A percentile compares a stretch with the other conserved stretches of the same genome.
These are phyloP conservation scores for Neonothopanus nambi DNA, from an alignment of 1,284 basidiomycete species.

Conservation along the genomic window DNA sequence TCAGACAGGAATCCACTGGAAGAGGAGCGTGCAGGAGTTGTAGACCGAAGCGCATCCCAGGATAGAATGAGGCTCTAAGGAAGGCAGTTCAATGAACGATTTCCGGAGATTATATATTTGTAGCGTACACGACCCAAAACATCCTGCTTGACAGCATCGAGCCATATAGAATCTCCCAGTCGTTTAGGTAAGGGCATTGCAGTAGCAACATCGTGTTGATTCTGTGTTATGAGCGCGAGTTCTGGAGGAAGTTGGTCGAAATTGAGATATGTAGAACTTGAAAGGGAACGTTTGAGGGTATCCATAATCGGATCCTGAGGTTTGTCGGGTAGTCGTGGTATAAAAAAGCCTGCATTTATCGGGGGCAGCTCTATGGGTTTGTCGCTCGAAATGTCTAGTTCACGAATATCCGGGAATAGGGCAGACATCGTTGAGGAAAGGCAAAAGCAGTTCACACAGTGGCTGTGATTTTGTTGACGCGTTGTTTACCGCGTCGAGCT, in stretches of 20 bases:
- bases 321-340: constrained; percentile 59
- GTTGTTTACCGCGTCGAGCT: not conserved
- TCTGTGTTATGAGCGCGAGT: not conserved
- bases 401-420: no score
- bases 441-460: no score
- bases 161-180: constrained; percentile 26
- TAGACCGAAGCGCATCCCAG: constrained; percentile 57
- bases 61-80: constrained; percentile 48
- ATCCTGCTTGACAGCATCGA: constrained; percentile 24
- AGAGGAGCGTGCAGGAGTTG: constrained; percentile 29
- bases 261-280: not conserved
- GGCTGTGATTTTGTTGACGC: constrained; percentile 5
- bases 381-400: no score
- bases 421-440: no score
- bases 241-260: not conserved
- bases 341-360: constrained; percentile 49
- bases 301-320: constrained; percentile 79
- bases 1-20: constrained; percentile 64
- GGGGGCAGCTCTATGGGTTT: constrained; percentile 31
- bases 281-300: constrained; percentile 37
- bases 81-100: not conserved
- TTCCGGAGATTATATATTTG: not conserved
- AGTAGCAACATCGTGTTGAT: not conserved
- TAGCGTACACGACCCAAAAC: constrained; percentile 10
- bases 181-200: not conserved